phyloP scores from a whole-genome alignment of 768 basidiomycete genomes.

The Rhodotorula babjevae region DNA sequence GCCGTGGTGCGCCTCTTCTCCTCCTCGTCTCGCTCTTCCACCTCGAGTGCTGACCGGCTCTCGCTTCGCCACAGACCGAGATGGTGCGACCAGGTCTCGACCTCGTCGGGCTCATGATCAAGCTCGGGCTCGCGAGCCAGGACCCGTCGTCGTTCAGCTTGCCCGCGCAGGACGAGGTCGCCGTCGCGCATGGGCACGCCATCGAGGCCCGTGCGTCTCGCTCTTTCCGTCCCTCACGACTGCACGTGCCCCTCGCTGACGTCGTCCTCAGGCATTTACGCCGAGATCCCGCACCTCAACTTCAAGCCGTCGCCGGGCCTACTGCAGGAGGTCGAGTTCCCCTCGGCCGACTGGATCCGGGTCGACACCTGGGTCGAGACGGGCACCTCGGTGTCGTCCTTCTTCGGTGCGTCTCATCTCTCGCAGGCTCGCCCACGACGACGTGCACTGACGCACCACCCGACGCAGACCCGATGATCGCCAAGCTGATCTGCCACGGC shows the following conservation, averaged over 20 bases:
- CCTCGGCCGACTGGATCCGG: constrained; percentile 39
- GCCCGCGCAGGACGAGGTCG: not conserved
- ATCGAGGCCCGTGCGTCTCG: constrained; percentile 52
- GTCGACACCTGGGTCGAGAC: constrained; percentile 55
- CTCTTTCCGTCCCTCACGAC: too few relatives aligned
- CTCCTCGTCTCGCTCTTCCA: too few relatives aligned
- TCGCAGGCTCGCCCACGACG: too few relatives aligned
- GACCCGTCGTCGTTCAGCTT: not conserved
- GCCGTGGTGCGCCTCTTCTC: constrained; percentile 52
- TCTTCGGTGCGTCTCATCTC: constrained; percentile 24
- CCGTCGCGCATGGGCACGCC: constrained; percentile 46
- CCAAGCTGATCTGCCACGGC: constrained; percentile 60
- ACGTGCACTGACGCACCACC: constrained; percentile 48
- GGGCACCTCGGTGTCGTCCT: constrained; percentile 51
- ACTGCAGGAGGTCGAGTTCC: constrained; percentile 56
- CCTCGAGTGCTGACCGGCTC: too few relatives aligned
- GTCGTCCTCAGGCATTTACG: constrained; percentile 51
- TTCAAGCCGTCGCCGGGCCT: constrained; percentile 62
- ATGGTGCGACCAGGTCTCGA: constrained; percentile 51
- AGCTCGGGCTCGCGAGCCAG: constrained; percentile 2
- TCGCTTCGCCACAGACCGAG: constrained; percentile 1
- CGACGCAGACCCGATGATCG: constrained; percentile 51
- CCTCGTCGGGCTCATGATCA: constrained; percentile 54
- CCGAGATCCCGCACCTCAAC: constrained; percentile 59
- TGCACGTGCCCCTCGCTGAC: too few relatives aligned